phyloP scores from a whole-genome alignment of 2,329 filamentous ascomycete genomes.

The Paramyrothecium roridum region DNA sequence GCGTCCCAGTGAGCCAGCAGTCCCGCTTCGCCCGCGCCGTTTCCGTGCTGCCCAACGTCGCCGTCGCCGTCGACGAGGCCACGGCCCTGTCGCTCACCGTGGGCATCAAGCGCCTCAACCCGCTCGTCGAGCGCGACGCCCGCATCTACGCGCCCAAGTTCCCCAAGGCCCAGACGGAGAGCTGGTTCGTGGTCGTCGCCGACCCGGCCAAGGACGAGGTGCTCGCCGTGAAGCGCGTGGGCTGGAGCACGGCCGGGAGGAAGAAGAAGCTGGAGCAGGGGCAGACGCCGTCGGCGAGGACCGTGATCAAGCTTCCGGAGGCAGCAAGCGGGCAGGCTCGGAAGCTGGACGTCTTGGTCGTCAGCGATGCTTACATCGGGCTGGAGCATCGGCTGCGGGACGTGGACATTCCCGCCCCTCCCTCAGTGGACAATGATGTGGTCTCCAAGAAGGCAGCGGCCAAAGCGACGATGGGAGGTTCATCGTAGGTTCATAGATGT shows the following conservation, averaged over 20 bases:
- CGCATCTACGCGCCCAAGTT: conserved; percentile 85
- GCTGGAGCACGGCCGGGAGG: conserved; percentile 52
- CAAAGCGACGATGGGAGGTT: neutral
- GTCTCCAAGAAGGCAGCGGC: conserved; percentile 33
- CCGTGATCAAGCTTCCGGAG: conserved; percentile 59
- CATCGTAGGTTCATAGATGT: conserved; percentile 7
- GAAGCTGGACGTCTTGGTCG: conserved; percentile 69
- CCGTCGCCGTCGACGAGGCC: conserved; percentile 56
- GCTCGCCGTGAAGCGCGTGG: conserved; percentile 79
- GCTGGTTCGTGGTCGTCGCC: conserved; percentile 82
- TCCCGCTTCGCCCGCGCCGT: conserved; percentile 56
- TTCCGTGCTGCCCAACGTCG: conserved; percentile 65
- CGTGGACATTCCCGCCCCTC: conserved; percentile 49
- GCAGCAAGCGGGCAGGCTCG: conserved; percentile 42
- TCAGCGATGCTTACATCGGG: conserved; percentile 86
- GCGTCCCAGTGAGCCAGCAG: conserved; percentile 41
- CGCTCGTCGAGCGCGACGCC: conserved; percentile 60
- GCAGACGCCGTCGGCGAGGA: conserved; percentile 48
- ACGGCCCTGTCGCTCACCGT: conserved; percentile 64
- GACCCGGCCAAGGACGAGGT: conserved; percentile 69
- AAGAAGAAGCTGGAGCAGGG: conserved; percentile 33
- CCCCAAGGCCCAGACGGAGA: conserved; percentile 91
- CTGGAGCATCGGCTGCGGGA: conserved; percentile 55
- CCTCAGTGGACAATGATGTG: conserved; percentile 45
- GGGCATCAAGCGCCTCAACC: conserved; percentile 64